Conservation (phyloP, 805 yeast genomes). For the Nakazawaea wyomingensis region DNA sequence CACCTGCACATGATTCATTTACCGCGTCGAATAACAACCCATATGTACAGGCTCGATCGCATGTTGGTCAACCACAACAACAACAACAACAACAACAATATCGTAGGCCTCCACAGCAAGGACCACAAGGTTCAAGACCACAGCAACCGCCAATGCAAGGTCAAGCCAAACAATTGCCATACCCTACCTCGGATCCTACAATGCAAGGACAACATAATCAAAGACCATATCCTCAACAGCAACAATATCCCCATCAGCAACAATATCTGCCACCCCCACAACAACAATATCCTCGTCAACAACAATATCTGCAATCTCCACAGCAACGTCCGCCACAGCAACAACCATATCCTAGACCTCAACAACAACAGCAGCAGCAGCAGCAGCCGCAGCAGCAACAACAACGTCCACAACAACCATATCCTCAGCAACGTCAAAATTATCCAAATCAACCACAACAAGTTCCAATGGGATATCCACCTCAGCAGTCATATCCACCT, state of each 20-base stretch:
- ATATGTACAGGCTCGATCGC: too few relatives aligned
- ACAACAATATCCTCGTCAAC: slow-evolving; percentile 9
- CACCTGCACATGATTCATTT: slow-evolving; percentile 3
- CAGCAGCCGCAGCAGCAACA: slow-evolving; percentile 5
- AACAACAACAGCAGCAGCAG: slow-evolving; percentile 12
- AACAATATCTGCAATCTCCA: slow-evolving; percentile 12
- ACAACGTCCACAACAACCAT: background rate
- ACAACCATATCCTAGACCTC: slow-evolving; percentile 16
- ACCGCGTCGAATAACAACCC: background rate
- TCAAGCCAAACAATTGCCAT: slow-evolving; percentile 12
- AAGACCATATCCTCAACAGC: slow-evolving; percentile 14
- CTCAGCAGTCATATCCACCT: slow-evolving; percentile 2
- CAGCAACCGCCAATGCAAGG: background rate
- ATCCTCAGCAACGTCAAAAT: too few relatives aligned
- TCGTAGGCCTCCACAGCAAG: background rate
- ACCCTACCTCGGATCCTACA: background rate
- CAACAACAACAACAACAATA: slow-evolving; percentile 10
- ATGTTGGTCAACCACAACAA: too few relatives aligned
- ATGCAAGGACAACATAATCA: slow-evolving; percentile 14
- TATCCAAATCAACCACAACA: slow-evolving; percentile 9
- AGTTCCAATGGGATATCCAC: slow-evolving; percentile 13
- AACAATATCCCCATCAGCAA: slow-evolving; percentile 13
- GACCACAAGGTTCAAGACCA: background rate
- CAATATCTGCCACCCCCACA: slow-evolving; percentile 16
- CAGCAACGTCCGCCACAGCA: slow-evolving; percentile 17